Evolutionary conservation across 495 filamentous ascomycete genomes (phyloP), one percentile per base, ranked within the genome.

Genomic region (Hypoxylon fragiforme): DNA sequence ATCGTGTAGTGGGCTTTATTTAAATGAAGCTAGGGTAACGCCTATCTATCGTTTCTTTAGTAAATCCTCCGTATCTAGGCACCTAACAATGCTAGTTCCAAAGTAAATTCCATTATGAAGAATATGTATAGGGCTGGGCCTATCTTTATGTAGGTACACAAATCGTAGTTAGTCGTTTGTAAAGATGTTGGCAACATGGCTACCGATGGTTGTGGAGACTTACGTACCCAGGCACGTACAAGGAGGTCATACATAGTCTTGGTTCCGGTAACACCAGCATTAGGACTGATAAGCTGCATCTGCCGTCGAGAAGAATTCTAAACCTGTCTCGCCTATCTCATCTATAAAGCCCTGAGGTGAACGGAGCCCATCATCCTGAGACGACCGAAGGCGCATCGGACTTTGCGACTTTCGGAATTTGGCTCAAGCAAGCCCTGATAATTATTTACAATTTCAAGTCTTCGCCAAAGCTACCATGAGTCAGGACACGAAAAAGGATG

Each of bases 281-380:
- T n/a, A n/a, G n/a, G 50, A 39, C 45, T 60, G 56, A 60, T 60
- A 60, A 60, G 56, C 38, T 26, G 43, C 30, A 44, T 19, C 18
- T 48, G 22, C 14, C 20, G 15, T 44, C 19, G 8, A 35, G 46
- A 57, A 18, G 41, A 39, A 31, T 42, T 11, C 32, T 50, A 44
- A 20, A 40, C 41, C 26, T 19, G n/a, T n/a, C n/a, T n/a, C n/a
- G n/a, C n/a, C n/a, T n/a, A 50, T 14, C 46, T 22, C 30, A 18
- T 59, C 39, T 60, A 60, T 60, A 60, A 60, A 60, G 40, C 28
- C 32, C 22, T 19, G 19, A 44, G 40, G 14, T 30, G 48, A 28
- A 60, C 38, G 36, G 16, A 35, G 11, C 26, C 30, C 32, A 38
- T 7, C 38, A 32, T n/a, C n/a, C n/a, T n/a, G n/a, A n/a, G n/a